A percentile compares a stretch with the other conserved stretches of the same genome.
Evolutionary conservation across 2,329 filamentous ascomycete genomes (phyloP).

Genomic region (Fusarium brachygibbosum): DNA sequence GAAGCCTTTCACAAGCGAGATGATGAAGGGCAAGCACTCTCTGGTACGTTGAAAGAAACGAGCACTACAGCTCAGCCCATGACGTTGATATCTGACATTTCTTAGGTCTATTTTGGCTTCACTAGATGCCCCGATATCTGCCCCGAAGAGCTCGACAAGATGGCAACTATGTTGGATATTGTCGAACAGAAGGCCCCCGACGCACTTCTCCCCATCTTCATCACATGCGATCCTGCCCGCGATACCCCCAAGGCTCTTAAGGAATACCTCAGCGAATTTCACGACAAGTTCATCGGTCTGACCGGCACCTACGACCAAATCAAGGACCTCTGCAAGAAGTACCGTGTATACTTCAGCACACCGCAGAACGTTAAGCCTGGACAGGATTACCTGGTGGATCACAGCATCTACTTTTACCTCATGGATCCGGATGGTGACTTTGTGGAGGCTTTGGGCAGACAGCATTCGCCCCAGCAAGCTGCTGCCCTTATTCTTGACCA

Average conservation of each 20-base stretch:
- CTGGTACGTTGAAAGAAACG: slow-evolving; percentile 66
- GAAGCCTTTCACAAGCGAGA: slow-evolving; percentile 79
- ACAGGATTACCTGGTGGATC: slow-evolving; percentile 97
- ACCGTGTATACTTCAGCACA: slow-evolving; percentile 97
- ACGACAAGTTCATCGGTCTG: slow-evolving; percentile 85
- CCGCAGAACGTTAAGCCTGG: slow-evolving; percentile 89
- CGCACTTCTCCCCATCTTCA: slow-evolving; percentile 83
- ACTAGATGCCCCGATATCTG: slow-evolving; percentile 99
- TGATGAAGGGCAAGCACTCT: slow-evolving; percentile 88
- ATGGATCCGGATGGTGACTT: slow-evolving; percentile 99
- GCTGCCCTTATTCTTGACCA: slow-evolving; percentile 88
- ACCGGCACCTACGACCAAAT: slow-evolving; percentile 95
- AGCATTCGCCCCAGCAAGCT: slow-evolving; percentile 90
- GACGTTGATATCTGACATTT: slow-evolving; percentile 23
- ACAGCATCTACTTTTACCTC: slow-evolving; percentile 99
- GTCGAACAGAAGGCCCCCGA: slow-evolving; percentile 66
- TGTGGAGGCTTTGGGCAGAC: slow-evolving; percentile 94
- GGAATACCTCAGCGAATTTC: slow-evolving; percentile 91
- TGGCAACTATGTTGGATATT: slow-evolving; percentile 93
- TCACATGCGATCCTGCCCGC: slow-evolving; percentile 93
- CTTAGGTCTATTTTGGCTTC: slow-evolving; percentile 96
- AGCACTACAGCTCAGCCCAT: neutral
- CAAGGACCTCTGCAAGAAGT: slow-evolving; percentile 94
- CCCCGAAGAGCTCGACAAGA: slow-evolving; percentile 98
- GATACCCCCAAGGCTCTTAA: slow-evolving; percentile 89